Base-by-base conservation (phyloP, 2,329 filamentous ascomycete genomes). In the Curvularia verruculosa region DNA sequence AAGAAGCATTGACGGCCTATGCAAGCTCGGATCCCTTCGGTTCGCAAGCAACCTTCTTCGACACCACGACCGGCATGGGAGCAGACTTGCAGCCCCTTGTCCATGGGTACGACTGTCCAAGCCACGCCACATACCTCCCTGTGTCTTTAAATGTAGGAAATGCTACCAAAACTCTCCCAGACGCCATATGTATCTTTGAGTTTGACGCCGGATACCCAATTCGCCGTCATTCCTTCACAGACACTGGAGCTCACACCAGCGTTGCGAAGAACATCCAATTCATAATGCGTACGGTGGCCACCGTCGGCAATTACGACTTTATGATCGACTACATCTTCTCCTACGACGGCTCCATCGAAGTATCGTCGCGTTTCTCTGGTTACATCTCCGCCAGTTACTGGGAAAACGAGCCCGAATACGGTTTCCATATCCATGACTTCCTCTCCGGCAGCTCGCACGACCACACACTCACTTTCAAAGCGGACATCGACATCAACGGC, bases 1-100 rank as follows among this genome's bases (percentile, higher is more conserved):
- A 86, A 65, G 83, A 86, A 68, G 83, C 83, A 0, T 69, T 85
- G 7, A 80, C 83, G 1, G 81, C 84, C 51, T 85, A 84, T 52
- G 80, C 82, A 1, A 78, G 81, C 5, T 77, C 76, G 40, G 81
- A 84, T 47, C 83, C 82, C 0, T 67, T 79, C 1, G 78, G 80
- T 61, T 79, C 78, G 1, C 78, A 78, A 15, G 80, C 78, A 0
- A 71, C 78, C 0, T 84, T 82, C 57, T 75, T 83, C 5, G 83
- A 85, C 58, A 75, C 72, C 0, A 79, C 75, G 45, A 82, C 80
- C 53, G 82, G 82, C 10, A 80, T 84, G 44, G 82, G 82, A 0
- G 74, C 78, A 0, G 80, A 78, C 31, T 74, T 66, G 28, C 44
- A 63, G 37, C 73, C 81, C 53, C 72, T 84, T 0, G 74, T 84